Evolutionary conservation across 2,329 filamentous ascomycete species (phyloP), one percentile per base, ranked within the genome.

Genomic region (Arachnopeziza araneosa): DNA sequence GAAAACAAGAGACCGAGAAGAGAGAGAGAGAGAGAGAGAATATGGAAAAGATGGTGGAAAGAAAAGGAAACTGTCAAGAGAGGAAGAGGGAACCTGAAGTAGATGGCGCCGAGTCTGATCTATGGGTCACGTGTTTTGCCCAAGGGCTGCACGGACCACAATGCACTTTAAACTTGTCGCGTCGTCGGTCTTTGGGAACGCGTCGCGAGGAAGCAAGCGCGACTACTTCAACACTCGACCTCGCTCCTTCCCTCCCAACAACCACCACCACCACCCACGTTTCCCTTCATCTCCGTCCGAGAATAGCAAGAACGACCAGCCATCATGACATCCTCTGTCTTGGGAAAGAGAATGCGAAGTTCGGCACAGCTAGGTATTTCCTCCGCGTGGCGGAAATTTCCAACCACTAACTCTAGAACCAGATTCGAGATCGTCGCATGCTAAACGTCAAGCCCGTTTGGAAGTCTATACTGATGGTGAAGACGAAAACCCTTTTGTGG

Each of bases 381-480:
- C 59, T 51, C 59, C 60, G 24, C 26, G 24, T 50, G 6, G 36
- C 48, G 32, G 6, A 50, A 56, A 60, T 58, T 57, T 50, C 61
- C 6, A 49, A 17, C 24, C 56, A 62, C 54, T 26, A 50, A 58
- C 26, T 30, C 9, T 14, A 19, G 54, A 26, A 55, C 51, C 50
- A 36, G 54, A 54, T 71, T 67, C 59, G 44, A 61, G 67, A n/a
- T 67, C 67, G 50, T 60, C 65, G 63, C 72, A 75, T 54, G 78
- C 76, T 69, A 81, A 79, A 73, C 77, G 76, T 65, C 76, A 77
- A 65, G 73, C 72, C 71, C 77, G 64, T 44, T 51, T 57, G 52
- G 67, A 71, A 53, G 66, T 68, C 52, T 79, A 83, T 68, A 85
- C 87, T 66, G 83, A 89, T 66, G 83, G 89, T 66, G 88, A 92